A percentile compares a stretch with the other conserved stretches of the same genome.
Evolutionary conservation across 2,329 filamentous ascomycete species (phyloP).

Genomic region (Emergomyces pasteurianus): DNA sequence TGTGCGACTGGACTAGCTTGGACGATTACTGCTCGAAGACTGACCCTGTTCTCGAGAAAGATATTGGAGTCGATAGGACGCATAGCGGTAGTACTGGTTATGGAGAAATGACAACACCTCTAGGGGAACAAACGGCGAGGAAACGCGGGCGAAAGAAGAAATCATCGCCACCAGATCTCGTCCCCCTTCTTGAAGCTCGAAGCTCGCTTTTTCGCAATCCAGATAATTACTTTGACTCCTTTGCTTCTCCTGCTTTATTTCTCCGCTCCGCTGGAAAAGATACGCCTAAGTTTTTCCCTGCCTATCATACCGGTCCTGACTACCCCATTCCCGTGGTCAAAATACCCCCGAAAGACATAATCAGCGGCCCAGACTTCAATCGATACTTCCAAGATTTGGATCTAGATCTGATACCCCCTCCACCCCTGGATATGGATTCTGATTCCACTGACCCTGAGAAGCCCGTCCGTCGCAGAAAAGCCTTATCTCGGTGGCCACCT

Average conservation of each 20-base stretch:
- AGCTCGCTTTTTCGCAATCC: conserved; percentile 25
- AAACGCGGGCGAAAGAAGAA: conserved; percentile 11
- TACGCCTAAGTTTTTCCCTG: conserved; percentile 23
- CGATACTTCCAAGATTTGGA: conserved; percentile 1
- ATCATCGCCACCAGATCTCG: conserved; percentile 20
- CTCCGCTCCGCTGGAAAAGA: conserved; percentile 31
- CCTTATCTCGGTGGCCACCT: conserved; percentile 29
- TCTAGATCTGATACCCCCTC: not conserved
- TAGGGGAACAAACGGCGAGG: not conserved
- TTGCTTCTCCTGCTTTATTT: conserved; percentile 32
- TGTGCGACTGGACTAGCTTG: conserved; percentile 30
- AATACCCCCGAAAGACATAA: conserved; percentile 4
- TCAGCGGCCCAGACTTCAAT: conserved; percentile 1
- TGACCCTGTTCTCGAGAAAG: not conserved
- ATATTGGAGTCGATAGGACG: not conserved
- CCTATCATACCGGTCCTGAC: conserved; percentile 22
- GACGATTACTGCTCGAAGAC: conserved; percentile 27
- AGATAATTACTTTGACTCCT: conserved; percentile 32
- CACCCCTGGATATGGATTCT: not conserved
- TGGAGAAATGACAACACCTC: not conserved
- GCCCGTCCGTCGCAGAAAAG: conserved; percentile 22
- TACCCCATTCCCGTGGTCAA: conserved; percentile 24
- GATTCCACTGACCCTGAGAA: conserved; percentile 1
- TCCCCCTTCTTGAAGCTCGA: conserved; percentile 25
- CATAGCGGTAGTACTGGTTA: conserved; percentile 1